Evolutionary conservation across 345 rosid genomes (phyloP).

Genomic region (Theobroma cacao): DNA sequence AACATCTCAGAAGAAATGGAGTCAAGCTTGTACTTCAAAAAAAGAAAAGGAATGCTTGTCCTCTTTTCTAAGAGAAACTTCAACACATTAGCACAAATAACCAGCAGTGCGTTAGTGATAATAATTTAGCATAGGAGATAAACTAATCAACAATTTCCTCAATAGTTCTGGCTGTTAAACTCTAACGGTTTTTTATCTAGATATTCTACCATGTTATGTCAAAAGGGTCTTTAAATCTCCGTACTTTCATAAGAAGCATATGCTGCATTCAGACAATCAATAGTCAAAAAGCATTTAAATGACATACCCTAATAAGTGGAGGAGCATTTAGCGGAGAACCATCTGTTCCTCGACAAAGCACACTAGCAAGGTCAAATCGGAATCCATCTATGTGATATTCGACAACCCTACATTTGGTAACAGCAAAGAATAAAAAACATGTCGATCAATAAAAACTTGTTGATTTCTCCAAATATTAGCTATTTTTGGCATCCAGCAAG

Average conservation of each 20-base stretch:
- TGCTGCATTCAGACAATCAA: neutral
- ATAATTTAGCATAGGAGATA: neutral
- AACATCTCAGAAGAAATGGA: neutral
- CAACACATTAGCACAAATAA: neutral
- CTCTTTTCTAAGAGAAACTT: neutral
- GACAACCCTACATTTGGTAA: constrained; percentile 49
- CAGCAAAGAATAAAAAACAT: neutral
- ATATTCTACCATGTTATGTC: neutral
- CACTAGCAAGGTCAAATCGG: constrained; percentile 94
- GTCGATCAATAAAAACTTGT: neutral
- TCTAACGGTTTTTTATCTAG: neutral
- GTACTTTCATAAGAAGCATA: neutral
- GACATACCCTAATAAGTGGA: constrained; percentile 67
- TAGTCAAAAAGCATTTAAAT: constrained; percentile 6
- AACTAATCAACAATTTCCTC: neutral
- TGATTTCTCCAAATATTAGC: neutral
- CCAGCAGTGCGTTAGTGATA: neutral
- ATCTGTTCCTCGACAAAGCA: constrained; percentile 86
- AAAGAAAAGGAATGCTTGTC: too few relatives aligned
- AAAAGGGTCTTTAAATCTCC: neutral
- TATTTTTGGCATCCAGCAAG: neutral
- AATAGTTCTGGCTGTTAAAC: neutral
- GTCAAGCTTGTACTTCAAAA: neutral
- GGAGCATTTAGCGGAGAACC: constrained; percentile 89
- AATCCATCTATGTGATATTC: constrained; percentile 96